phyloP scores from a whole-genome alignment of 805 yeast species.

The Metschnikowia orientalis region DNA sequence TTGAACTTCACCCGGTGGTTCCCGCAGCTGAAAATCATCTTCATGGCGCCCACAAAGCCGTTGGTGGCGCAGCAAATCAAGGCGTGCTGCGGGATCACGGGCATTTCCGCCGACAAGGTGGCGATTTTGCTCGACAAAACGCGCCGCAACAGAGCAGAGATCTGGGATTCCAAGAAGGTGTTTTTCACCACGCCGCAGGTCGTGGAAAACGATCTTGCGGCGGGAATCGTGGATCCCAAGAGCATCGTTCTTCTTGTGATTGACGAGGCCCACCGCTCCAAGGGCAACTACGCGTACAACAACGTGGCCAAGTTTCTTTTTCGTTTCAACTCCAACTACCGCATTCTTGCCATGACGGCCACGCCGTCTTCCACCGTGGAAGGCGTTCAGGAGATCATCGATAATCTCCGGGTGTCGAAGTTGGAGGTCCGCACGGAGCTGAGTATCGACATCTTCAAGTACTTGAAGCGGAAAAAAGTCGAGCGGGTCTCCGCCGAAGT shows the following conservation, averaged over 20 bases:
- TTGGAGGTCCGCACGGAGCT: constrained; percentile 85
- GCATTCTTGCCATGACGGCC: constrained; percentile 87
- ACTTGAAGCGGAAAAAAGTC: constrained; percentile 65
- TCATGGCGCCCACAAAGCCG: constrained; percentile 97
- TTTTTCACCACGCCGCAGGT: constrained; percentile 96
- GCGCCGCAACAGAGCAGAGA: constrained; percentile 55
- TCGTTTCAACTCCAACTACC: constrained; percentile 58
- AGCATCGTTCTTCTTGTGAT: constrained; percentile 71
- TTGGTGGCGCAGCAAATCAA: constrained; percentile 93
- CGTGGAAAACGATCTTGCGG: constrained; percentile 79
- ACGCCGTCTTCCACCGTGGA: constrained; percentile 90
- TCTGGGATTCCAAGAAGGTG: constrained; percentile 76
- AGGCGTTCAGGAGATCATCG: constrained; percentile 81
- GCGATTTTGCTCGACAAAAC: constrained; percentile 71
- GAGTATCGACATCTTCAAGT: constrained; percentile 72
- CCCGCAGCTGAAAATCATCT: constrained; percentile 68
- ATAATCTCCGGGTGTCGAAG: constrained; percentile 65
- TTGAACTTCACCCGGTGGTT: constrained; percentile 88
- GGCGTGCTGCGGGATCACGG: constrained; percentile 85
- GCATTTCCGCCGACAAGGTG: constrained; percentile 70
- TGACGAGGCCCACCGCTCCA: constrained; percentile 95
- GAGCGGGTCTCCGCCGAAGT: constrained; percentile 54
- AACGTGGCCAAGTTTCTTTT: constrained; percentile 66
- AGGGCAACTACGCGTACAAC: constrained; percentile 84
- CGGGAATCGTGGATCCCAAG: constrained; percentile 74